Conservation (phyloP, 768 basidiomycete genomes). For the Xerocomellus chrysenteron region DNA sequence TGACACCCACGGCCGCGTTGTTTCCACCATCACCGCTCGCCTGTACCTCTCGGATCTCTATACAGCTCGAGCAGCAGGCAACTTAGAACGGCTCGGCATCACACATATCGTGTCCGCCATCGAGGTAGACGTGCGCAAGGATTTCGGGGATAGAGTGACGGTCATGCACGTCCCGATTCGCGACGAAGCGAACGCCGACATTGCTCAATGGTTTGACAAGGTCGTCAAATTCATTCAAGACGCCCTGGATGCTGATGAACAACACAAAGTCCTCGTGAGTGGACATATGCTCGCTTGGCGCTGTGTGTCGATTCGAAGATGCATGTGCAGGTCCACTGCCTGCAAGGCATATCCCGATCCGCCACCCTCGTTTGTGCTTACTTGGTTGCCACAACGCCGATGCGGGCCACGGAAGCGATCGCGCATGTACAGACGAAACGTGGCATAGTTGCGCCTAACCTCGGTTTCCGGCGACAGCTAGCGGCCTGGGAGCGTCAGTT, state of each 20-base stretch:
- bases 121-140: conserved; percentile 38
- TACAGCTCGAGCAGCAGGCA: conserved; percentile 50
- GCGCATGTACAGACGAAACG: conserved; percentile 55
- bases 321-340: conserved; percentile 64
- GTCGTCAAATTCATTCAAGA: conserved; percentile 54
- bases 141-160: conserved; percentile 35
- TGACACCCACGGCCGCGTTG: conserved; percentile 19
- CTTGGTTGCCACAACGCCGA: conserved; percentile 49
- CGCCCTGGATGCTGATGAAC: conserved; percentile 44
- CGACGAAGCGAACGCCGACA: conserved; percentile 42
- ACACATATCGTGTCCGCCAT: conserved; percentile 73
- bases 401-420: conserved; percentile 55
- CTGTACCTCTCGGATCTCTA: conserved; percentile 65
- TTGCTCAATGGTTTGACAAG: conserved; percentile 44
- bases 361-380: conserved; percentile 78
- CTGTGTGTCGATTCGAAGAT: neutral
- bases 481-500: conserved; percentile 34
- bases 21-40: conserved; percentile 40
- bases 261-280: conserved; percentile 51
- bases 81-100: conserved; percentile 56
- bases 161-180: conserved; percentile 52
- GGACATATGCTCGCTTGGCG: neutral
- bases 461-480: conserved; percentile 64
- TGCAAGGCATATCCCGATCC: conserved; percentile 73
- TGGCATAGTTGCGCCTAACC: conserved; percentile 62